Evolutionary conservation across 192 early-diverging fungal species (phyloP), one percentile per base, ranked within the genome.

Genomic region (Coemansia sp.): DNA sequence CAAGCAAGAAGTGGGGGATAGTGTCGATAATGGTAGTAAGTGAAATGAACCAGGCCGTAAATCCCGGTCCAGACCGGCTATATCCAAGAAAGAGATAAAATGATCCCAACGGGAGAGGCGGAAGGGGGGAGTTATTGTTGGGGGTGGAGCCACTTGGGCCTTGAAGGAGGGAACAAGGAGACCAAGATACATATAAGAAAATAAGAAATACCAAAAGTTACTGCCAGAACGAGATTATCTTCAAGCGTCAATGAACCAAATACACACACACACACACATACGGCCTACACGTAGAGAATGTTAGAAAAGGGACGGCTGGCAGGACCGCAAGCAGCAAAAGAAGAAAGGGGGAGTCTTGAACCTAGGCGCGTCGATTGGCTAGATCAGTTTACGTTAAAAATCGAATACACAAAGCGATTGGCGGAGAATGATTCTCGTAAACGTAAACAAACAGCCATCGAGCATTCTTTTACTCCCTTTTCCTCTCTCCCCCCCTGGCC

Each of bases 371-470:
- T 52, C 13, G 7, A 57, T 57, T 57, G 55, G 55, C 55, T 11
- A 35, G 55, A 9, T 36, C 11, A 2, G 55, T 57, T 57, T 57
- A 57, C 34, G n/a, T 5, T 57, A 57, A 57, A 19, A 57, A 35
- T 34, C 14, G 33, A 8, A 5, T 35, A 25, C 34, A 19, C 33
- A 36, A 35, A n/a, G 22, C 11, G 55, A 57, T 57, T 57, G 55
- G 55, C 55, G 9, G 7, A 36, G 34, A 57, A 36, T 33, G 33
- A 8, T 2, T 20, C 17, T 19, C 2, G 55, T 57, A 57, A 57
- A 36, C 55, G 19, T 38, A 57, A 57, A 57, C 55, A 57, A 57
- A 57, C 55, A 57, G 55, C 55, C 33, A 57, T 57, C 15, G 11
- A 54, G 53, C 55, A 57, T 57, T 57, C 55, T 36, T 23, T 17